Conservation (phyloP, 129 eudicot genomes). For the Flaveria linearis region DNA sequence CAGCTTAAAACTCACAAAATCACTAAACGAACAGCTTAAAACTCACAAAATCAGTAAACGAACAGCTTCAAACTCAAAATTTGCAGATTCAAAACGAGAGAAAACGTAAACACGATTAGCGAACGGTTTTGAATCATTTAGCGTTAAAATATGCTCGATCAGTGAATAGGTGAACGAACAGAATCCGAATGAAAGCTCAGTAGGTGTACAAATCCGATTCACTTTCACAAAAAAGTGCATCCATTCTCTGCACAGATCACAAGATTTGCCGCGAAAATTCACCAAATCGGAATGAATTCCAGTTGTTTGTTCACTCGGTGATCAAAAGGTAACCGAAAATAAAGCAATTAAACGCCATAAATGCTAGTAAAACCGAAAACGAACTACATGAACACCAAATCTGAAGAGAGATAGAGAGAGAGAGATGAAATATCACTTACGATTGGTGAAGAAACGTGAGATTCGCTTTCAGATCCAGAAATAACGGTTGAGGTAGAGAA, state of each 20-base stretch:
- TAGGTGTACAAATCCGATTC: conserved; percentile 15
- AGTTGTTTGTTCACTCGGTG: conserved; percentile 9
- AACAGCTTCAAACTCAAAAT: not conserved
- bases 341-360: conserved; percentile 1
- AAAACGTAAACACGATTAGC: not conserved
- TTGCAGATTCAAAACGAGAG: conserved; percentile 7
- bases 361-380: conserved; percentile 2
- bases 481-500: conserved; percentile 16
- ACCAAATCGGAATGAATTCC: conserved; percentile 18
- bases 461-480: conserved; percentile 34
- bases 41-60: no score
- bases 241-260: conserved; percentile 30
- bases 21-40: no score
- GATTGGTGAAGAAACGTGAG: conserved; percentile 1
- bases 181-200: conserved; percentile 25
- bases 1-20: not conserved
- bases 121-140: not conserved
- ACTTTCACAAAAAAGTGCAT: conserved; percentile 16
- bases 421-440: conserved; percentile 26
- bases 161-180: not conserved
- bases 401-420: not conserved
- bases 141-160: no score
- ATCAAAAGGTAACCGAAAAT: conserved; percentile 12
- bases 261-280: conserved; percentile 32
- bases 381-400: not conserved